These are phyloP conservation scores for Colletotrichum tropicicola DNA, from an alignment of 2,329 filamentous ascomycete genomes.

Conservation along the genomic window DNA sequence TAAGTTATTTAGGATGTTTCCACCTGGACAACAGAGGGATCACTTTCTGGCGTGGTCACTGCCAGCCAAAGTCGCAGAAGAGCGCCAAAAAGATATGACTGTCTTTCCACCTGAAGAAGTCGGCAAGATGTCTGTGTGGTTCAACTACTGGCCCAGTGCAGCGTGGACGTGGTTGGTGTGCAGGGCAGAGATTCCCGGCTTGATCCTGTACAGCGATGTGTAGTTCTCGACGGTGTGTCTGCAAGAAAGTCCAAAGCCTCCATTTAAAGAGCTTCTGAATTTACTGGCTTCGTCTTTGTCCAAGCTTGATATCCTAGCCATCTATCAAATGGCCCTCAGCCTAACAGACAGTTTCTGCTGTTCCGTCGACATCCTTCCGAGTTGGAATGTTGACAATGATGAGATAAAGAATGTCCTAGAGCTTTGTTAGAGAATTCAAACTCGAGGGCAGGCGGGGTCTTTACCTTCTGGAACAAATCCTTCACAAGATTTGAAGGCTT, in stretches of 20 bases:
- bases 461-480: conserved; percentile 21
- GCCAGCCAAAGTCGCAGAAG: conserved; percentile 61
- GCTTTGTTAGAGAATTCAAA: background rate
- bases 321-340: too few species aligned
- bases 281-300: too few species aligned
- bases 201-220: conserved; percentile 47
- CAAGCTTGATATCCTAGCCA: too few species aligned
- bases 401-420: conserved; percentile 22
- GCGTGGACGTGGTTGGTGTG: conserved; percentile 49
- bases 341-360: background rate
- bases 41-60: conserved; percentile 69
- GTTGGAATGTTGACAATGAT: conserved; percentile 4
- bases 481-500: background rate
- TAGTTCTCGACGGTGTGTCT: conserved; percentile 16
- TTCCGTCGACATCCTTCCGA: background rate
- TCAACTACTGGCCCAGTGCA: conserved; percentile 46
- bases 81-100: conserved; percentile 37
- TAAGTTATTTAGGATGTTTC: conserved; percentile 37
- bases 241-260: too few species aligned
- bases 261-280: too few species aligned
- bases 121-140: conserved; percentile 39
- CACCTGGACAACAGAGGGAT: conserved; percentile 47
- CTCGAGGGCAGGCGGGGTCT: rapidly evolving
- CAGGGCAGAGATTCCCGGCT: conserved; percentile 38
- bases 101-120: conserved; percentile 50